Conservation (phyloP, 495 filamentous ascomycete genomes). For the Penicillium paxilli region DNA sequence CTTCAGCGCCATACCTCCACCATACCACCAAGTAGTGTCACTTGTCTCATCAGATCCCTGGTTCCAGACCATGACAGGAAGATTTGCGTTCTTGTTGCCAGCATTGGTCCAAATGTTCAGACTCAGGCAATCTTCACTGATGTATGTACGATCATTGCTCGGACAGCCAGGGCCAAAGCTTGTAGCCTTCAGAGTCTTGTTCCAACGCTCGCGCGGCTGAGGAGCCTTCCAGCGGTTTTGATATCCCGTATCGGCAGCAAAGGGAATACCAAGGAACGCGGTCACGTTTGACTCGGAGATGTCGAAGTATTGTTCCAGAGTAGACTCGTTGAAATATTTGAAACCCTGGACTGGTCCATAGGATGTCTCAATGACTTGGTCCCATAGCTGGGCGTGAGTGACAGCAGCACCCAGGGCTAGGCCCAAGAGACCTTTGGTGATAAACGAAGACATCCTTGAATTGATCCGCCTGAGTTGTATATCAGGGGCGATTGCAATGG, state of each 20-base stretch:
- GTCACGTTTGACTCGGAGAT: constrained; percentile 52
- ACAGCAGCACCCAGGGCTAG: constrained; percentile 18
- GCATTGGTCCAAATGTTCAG: constrained; percentile 33
- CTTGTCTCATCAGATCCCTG: constrained; percentile 31
- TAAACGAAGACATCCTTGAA: constrained; percentile 8
- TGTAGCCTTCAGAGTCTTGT: constrained; percentile 22
- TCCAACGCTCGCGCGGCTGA: constrained; percentile 26
- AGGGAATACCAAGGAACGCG: constrained; percentile 26
- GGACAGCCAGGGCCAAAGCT: constrained; percentile 26
- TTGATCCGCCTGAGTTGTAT: background rate
- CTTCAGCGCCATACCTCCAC: constrained; percentile 31
- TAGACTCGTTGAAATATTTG: constrained; percentile 31
- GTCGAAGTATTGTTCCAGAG: constrained; percentile 30
- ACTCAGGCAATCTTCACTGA: constrained; percentile 32
- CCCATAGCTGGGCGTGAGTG: constrained; percentile 21
- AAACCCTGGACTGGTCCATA: constrained; percentile 29
- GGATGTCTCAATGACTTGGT: constrained; percentile 23
- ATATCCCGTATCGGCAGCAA: constrained; percentile 28
- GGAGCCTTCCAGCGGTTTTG: constrained; percentile 32
- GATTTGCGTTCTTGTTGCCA: constrained; percentile 22
- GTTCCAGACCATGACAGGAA: constrained; percentile 32
- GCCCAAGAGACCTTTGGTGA: constrained; percentile 6
- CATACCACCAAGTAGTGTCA: constrained; percentile 22
- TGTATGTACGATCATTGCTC: constrained; percentile 4
- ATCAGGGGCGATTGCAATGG: too few species aligned